Base-by-base conservation (phyloP, 495 filamentous ascomycete genomes). In the Cladorrhinum samala region DNA sequence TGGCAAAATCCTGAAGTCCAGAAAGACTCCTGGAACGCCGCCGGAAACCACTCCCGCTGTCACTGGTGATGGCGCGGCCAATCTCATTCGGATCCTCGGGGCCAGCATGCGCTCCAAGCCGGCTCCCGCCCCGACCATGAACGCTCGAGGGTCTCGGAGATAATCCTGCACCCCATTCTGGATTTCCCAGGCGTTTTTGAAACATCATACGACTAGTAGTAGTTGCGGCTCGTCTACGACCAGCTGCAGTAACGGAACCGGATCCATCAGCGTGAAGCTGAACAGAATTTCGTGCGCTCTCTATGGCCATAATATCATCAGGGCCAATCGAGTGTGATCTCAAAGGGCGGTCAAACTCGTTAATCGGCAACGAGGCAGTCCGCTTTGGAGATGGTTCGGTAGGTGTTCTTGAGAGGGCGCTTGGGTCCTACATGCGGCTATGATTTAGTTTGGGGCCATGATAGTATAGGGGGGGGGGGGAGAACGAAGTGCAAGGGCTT, bases 261-360 rank as follows among this genome's bases (percentile, higher is more conserved):
- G 46, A 20, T 6, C 33, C 62, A 18, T 24, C 59, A 46, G 61
- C 63, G 24, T 78, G 73, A 25, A 68, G 63, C 46, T 77, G 75
- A 38, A 77, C 36, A 18, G 76, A 75, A 51, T 71, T 75, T 5
- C 74, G 72, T 2, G 67, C 69, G 37, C 70, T 74, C 46, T 68
- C 67, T 38, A 73, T 73, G 47, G 72, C 70, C 52, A 68, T 63
- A 36, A 73, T 72, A 47, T 74, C 71, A 42, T 72, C 69, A 2
- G 73, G 75, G 2, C 76, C 76, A 39, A 75, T 71, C 6, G 78
- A 80, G 55, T 81, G 77, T 8, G 78, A 80, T 23, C 75, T 71
- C 13, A 81, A 60, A 1, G 77, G 76, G 17, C 71, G 68, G 49
- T 77, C 72, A 20, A 69, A 75, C 60, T 82, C 77, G 44, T 71